Evolutionary conservation across 257 asterid genomes (phyloP).

Genomic region (Forsythia suspensa): DNA sequence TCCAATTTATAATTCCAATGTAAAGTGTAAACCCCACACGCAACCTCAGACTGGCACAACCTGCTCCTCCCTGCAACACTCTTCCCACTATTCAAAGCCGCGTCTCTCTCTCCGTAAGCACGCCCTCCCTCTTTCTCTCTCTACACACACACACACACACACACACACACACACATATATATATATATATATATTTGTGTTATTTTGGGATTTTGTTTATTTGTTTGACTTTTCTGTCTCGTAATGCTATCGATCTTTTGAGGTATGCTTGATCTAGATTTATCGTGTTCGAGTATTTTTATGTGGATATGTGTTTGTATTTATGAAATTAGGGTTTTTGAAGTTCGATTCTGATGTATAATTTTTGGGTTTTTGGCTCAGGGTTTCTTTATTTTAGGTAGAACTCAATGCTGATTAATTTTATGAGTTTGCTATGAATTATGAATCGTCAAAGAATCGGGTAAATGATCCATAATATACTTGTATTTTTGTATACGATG

Average conservation of each 20-base stretch:
- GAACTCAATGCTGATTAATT: neutral
- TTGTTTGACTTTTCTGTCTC: conserved; percentile 7
- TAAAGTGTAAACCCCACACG: conserved; percentile 23
- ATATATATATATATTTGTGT: neutral
- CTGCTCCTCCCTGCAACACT: conserved; percentile 43
- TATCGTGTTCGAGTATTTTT: neutral
- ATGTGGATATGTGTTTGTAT: neutral
- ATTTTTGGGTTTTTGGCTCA: conserved; percentile 6
- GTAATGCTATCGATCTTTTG: conserved; percentile 19
- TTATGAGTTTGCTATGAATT: neutral
- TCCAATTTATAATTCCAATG: neutral
- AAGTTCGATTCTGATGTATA: conserved; percentile 6
- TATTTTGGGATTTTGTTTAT: neutral
- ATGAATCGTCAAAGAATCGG: neutral
- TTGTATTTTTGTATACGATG: neutral
- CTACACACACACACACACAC: no score
- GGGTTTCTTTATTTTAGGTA: neutral
- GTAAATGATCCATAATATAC: neutral
- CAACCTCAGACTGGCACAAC: conserved; percentile 33
- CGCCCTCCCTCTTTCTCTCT: conserved; percentile 17
- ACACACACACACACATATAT: no score
- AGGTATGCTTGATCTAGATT: conserved; percentile 22
- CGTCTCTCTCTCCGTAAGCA: conserved; percentile 39
- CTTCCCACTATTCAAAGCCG: conserved; percentile 43
- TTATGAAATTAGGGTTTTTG: neutral